phyloP scores from a whole-genome alignment of 768 basidiomycete genomes.

The Naematelia aurantialba region DNA sequence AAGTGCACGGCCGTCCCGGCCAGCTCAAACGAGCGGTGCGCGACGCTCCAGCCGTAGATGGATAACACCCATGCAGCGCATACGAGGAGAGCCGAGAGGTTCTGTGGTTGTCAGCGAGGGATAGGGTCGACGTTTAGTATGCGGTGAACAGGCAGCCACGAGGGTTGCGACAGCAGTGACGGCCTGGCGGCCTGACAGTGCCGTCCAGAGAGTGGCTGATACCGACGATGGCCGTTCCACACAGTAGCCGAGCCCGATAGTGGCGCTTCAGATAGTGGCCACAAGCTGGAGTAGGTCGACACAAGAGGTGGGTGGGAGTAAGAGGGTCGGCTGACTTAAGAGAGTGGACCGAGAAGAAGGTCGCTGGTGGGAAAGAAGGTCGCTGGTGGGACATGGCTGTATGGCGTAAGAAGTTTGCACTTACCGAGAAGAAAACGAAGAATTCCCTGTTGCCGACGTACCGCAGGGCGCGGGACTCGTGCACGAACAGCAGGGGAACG shows the following conservation, averaged over 20 bases:
- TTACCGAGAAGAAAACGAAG: constrained; percentile 40
- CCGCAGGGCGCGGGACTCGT: constrained; percentile 41
- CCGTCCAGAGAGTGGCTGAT: too few relatives aligned
- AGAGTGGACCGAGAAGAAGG: too few relatives aligned
- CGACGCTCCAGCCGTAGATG: constrained; percentile 48
- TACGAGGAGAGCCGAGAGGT: constrained; percentile 30
- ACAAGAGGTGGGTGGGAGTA: too few relatives aligned
- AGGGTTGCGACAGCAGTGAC: too few relatives aligned
- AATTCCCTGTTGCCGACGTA: constrained; percentile 45
- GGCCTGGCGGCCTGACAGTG: too few relatives aligned
- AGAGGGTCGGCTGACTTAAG: too few relatives aligned
- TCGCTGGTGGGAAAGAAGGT: too few relatives aligned
- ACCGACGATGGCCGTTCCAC: too few relatives aligned
- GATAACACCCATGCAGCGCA: constrained; percentile 38
- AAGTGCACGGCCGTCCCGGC: constrained; percentile 23
- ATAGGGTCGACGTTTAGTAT: background rate
- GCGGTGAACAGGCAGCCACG: too few relatives aligned
- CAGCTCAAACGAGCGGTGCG: constrained; percentile 37
- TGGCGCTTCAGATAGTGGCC: background rate
- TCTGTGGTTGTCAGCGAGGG: constrained; percentile 12
- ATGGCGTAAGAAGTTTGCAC: too few relatives aligned
- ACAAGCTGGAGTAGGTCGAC: background rate
- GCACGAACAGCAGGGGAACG: constrained; percentile 48
- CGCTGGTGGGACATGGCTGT: too few relatives aligned
- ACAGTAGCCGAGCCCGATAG: background rate